Evolutionary conservation across 2,329 filamentous ascomycete species (phyloP).

Genomic region (Graphilbum fragrans): DNA sequence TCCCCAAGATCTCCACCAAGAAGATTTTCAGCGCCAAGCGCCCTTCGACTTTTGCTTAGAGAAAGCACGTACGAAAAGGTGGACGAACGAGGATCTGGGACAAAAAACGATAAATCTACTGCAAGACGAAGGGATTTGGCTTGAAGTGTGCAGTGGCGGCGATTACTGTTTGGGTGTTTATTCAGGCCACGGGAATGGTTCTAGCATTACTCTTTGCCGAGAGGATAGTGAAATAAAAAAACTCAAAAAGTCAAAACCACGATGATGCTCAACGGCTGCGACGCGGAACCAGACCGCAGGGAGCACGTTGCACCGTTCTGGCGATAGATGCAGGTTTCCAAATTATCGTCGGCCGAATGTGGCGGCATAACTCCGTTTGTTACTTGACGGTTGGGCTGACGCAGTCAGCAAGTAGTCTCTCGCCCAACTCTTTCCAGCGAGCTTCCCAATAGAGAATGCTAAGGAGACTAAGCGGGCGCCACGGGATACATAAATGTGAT

Average conservation of each 20-base stretch:
- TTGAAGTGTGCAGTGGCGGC: conserved; percentile 22
- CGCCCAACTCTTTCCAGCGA: too few relatives aligned
- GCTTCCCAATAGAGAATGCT: too few relatives aligned
- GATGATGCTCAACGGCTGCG: background rate
- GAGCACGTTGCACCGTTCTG: too few relatives aligned
- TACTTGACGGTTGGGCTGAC: too few relatives aligned
- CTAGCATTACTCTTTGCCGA: conserved; percentile 13
- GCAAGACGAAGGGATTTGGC: background rate
- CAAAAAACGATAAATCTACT: background rate
- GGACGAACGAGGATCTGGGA: background rate
- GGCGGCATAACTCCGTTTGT: too few relatives aligned
- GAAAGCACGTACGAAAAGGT: conserved; percentile 15
- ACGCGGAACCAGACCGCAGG: too few relatives aligned
- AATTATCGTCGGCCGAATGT: too few relatives aligned
- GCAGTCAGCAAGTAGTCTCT: too few relatives aligned
- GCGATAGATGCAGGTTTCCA: too few relatives aligned
- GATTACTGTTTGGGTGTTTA: conserved; percentile 48
- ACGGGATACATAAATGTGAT: too few relatives aligned
- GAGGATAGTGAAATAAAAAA: conserved; percentile 5
- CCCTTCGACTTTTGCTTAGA: conserved; percentile 96
- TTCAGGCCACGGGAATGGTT: conserved; percentile 37
- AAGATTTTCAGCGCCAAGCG: conserved; percentile 90
- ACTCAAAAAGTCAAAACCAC: background rate
- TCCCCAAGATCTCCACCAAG: conserved; percentile 69
- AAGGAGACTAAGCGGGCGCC: too few relatives aligned